These are phyloP conservation scores for Coemansia aciculifera DNA, from an alignment of 192 early-diverging fungal species.

Conservation along the genomic window DNA sequence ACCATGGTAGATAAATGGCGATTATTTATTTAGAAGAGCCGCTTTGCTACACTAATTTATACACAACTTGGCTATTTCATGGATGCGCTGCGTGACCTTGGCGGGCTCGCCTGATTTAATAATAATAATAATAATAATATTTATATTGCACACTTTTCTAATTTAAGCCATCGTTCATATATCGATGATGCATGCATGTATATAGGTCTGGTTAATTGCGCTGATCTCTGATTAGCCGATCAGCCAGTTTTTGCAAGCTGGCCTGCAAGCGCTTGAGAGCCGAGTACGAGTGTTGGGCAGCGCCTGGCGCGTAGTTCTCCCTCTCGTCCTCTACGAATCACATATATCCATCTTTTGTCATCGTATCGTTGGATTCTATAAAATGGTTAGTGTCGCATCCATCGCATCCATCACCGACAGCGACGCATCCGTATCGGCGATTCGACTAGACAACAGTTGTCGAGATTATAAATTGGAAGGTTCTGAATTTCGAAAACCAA, in stretches of 20 bases:
- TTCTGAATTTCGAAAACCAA: background rate
- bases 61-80: background rate
- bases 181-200: background rate
- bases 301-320: constrained; percentile 12
- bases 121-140: background rate
- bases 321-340: constrained; percentile 28
- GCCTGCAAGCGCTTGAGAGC: background rate
- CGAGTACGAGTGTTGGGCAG: constrained; percentile 4
- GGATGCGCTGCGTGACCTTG: background rate
- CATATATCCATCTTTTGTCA: constrained; percentile 8
- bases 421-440: background rate
- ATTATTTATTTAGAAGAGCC: background rate
- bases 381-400: constrained; percentile 53
- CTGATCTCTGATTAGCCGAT: background rate
- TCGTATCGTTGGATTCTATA: constrained; percentile 31
- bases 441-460: background rate
- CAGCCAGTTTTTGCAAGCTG: background rate
- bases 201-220: background rate
- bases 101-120: background rate
- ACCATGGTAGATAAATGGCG: constrained; percentile 29
- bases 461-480: background rate
- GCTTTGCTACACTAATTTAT: background rate
- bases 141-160: background rate
- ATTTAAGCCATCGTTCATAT: too few relatives aligned
- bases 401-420: constrained; percentile 40